phyloP scores from a whole-genome alignment of 192 early-diverging fungal species.

The Umbelopsis sp. region DNA sequence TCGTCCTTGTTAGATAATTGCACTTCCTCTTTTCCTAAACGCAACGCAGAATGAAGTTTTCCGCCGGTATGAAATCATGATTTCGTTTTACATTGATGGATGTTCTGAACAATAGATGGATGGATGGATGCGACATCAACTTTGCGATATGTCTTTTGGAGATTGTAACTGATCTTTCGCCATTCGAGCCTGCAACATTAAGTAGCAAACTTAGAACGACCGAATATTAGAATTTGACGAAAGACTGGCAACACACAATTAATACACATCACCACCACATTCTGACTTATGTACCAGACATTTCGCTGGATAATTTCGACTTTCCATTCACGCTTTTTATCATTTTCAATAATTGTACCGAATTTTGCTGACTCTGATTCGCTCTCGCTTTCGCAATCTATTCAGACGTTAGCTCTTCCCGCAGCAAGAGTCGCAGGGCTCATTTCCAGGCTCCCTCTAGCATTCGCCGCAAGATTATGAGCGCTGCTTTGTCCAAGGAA shows the following conservation, averaged over 20 bases:
- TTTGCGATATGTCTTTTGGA: not conserved
- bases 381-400: not conserved
- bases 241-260: no score
- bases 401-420: constrained; percentile 84
- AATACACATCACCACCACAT: no score
- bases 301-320: no score
- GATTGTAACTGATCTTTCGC: not conserved
- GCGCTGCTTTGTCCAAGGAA: constrained; percentile 96
- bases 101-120: constrained; percentile 13
- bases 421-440: constrained; percentile 95
- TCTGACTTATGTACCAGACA: no score
- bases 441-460: constrained; percentile 98
- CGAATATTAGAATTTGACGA: no score
- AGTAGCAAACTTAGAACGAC: not conserved
- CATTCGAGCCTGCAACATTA: constrained; percentile 12
- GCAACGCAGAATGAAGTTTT: constrained; percentile 34
- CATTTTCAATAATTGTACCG: no score
- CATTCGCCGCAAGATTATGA: constrained; percentile 96
- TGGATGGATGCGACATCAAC: constrained; percentile 5
- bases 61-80: constrained; percentile 27
- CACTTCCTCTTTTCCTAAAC: constrained; percentile 6
- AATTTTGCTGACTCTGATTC: not conserved
- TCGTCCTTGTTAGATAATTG: not conserved
- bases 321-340: no score
- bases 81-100: constrained; percentile 17